Evolutionary conservation across 768 basidiomycete species (phyloP), one percentile per base, ranked within the genome.

Genomic region (Macrolepiota albuminosa): DNA sequence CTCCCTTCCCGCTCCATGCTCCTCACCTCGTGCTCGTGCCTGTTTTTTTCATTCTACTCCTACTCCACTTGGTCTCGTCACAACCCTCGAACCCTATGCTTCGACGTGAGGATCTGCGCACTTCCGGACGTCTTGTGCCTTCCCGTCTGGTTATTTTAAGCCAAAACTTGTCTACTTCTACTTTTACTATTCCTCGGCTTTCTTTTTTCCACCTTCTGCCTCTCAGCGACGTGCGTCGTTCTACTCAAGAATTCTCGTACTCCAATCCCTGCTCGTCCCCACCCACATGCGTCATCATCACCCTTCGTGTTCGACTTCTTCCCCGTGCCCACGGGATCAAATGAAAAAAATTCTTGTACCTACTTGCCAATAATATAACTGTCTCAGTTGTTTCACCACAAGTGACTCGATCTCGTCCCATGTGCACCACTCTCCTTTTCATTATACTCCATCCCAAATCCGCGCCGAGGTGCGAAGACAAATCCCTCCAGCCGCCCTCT

Each of bases 61-160:
- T 9, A 4, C 3, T 33, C 13, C 14, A n/a, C 45, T 24, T 11
- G 0, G 2, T 5, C 3, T 13, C 10, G 21, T 49, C 47, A 49
- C 21, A 24, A 24, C 34, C 50, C 34, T 24, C 50, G 6, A 37
- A 37, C 34, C 34, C 21, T 31, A 24, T 18, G 29, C 47, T 48
- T 50, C 49, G 31, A n/a, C n/a, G n/a, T 21, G 51, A 52, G 51
- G 52, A 53, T 53, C 52, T 53, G 52, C 52, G 52, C 50, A 24
- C 50, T 51, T 51, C 34, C 21, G 34, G 33, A 50, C 49, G 49
- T 51, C 49, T 9, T 2, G 49, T 51, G 49, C 49, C 49, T 51
- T n/a, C 47, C n/a, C 31, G 10, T n/a, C 31, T 49, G 8, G 7
- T 49, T 49, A 49, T 49, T 49, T 49, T 46, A 13, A 26, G 24